phyloP scores from a whole-genome alignment of 441 rosid species.

The Croton setiger region DNA sequence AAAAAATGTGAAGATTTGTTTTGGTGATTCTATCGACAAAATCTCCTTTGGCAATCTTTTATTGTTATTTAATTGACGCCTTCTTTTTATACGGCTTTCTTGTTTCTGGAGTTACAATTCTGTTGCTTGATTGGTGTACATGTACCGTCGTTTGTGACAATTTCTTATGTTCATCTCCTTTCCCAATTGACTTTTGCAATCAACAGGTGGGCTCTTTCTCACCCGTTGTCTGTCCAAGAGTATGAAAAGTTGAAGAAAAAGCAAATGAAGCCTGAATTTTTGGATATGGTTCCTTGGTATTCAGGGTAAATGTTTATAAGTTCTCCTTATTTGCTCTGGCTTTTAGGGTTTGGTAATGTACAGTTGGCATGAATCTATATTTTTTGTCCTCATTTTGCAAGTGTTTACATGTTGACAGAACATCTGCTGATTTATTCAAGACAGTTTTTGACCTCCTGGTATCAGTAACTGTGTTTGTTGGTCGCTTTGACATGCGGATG shows the following conservation, averaged over 20 bases:
- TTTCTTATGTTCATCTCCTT: constrained; percentile 19
- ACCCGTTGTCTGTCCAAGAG: constrained; percentile 82
- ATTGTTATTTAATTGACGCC: too few species aligned
- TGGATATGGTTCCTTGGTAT: constrained; percentile 99
- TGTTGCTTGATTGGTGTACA: constrained; percentile 7
- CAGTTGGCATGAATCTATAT: constrained; percentile 6
- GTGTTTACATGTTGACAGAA: constrained; percentile 55
- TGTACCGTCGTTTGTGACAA: constrained; percentile 6
- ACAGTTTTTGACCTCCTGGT: constrained; percentile 97
- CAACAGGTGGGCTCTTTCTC: constrained; percentile 97
- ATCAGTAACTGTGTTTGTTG: constrained; percentile 96
- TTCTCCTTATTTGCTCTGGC: background rate
- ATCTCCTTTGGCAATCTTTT: background rate
- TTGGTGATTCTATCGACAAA: background rate
- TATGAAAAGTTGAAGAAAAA: constrained; percentile 71
- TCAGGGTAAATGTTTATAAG: constrained; percentile 65
- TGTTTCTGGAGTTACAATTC: background rate
- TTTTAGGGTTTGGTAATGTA: background rate
- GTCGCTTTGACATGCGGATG: constrained; percentile 99
- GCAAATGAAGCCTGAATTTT: constrained; percentile 92
- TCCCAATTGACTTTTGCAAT: constrained; percentile 20
- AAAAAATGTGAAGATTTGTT: background rate
- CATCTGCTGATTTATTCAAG: constrained; percentile 99
- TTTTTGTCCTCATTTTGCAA: constrained; percentile 18
- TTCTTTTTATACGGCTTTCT: constrained; percentile 4